These are phyloP conservation scores for Rhizopogon rudus DNA, from an alignment of 768 basidiomycete species.

Conservation along the genomic window DNA sequence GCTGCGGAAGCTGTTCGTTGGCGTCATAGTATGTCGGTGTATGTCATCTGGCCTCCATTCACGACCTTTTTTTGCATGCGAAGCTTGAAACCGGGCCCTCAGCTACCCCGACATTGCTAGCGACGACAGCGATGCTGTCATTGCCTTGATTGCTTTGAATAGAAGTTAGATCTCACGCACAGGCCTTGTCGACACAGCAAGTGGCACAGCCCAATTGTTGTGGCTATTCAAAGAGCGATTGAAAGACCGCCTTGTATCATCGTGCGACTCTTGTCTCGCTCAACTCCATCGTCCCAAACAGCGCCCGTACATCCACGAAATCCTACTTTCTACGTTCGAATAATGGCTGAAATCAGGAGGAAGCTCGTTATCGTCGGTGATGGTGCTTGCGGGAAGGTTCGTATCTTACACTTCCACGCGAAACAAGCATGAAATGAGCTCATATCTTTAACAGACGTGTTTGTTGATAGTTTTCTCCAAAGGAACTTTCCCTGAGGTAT, in stretches of 20 bases:
- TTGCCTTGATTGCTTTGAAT: background rate
- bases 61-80: background rate
- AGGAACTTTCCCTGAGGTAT: constrained; percentile 92
- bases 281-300: constrained; percentile 33
- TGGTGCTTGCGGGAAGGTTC: constrained; percentile 93
- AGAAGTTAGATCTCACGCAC: constrained; percentile 10
- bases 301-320: constrained; percentile 26
- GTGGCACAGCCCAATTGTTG: constrained; percentile 23
- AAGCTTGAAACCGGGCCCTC: background rate
- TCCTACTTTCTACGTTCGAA: constrained; percentile 29
- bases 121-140: background rate
- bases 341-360: constrained; percentile 96
- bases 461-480: constrained; percentile 95
- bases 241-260: constrained; percentile 30
- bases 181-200: constrained; percentile 22
- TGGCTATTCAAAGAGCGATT: constrained; percentile 28
- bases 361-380: constrained; percentile 99
- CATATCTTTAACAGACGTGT: constrained; percentile 58
- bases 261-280: constrained; percentile 35
- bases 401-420: constrained; percentile 5
- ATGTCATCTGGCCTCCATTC: background rate
- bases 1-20: constrained; percentile 25
- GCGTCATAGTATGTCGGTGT: background rate
- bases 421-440: constrained; percentile 9
- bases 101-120: background rate